Evolutionary conservation across 139 green algal species (phyloP), one percentile per base, ranked within the genome.

Genomic region (Volvox africanus): DNA sequence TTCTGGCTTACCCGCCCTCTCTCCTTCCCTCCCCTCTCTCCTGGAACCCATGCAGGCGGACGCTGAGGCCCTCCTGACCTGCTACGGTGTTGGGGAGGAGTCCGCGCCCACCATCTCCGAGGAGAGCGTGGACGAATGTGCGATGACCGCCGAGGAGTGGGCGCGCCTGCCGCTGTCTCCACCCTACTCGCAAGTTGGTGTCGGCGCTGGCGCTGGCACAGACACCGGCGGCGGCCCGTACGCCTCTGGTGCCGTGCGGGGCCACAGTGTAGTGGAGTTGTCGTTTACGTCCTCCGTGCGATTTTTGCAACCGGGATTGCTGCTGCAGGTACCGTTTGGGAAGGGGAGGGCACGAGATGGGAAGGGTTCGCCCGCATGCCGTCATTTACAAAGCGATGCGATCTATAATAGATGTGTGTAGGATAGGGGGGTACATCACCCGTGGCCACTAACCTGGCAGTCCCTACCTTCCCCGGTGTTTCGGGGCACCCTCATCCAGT

Each of bases 231-330:
- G 67, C 32, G 36, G 22, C 13, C 30, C 24, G 0, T 19, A 5
- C 44, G n/a, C 32, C 37, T 69, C 37, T 24, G 50, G 50, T 44
- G 50, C 80, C 13, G 85, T 92, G 33, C 92, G 95, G 50, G 93
- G 92, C 18, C 95, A 97, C 37, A 91, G 93, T 2, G 95, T 98
- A 14, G 95, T 97, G 79, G 97, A 98, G 93, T 95, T 98, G 33
- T 94, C 94, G 6, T 97, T 97, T 92, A 98, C 97, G 1, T 95
- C 91, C 13, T 95, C 91, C 22, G 92, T 97, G 17, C 92, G 94
- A 19, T 98, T 98, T 90, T 93, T 98, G 76, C 96, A 98, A 91
- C 95, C 97, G 1, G 97, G 96, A 32, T 88, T 98, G 85, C 93
- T 98, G 78, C 95, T 98, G 30, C 92, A 97, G 86, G 96, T 95